These are phyloP conservation scores for Lablab purpureus DNA, from an alignment of 306 rosid genomes.

Conservation along the genomic window DNA sequence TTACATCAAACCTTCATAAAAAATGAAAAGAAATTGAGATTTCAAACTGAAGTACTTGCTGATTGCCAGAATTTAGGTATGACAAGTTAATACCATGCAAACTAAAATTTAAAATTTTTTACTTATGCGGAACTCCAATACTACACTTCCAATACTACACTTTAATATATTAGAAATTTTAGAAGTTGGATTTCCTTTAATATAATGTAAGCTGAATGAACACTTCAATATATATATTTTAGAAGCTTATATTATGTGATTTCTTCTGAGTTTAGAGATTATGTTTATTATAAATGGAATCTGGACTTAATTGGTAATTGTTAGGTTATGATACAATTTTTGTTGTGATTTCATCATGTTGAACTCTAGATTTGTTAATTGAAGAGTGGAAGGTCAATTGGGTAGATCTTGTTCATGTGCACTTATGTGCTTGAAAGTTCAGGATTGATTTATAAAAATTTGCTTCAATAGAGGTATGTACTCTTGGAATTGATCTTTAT, in stretches of 20 bases:
- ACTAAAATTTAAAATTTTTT: neutral
- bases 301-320: neutral
- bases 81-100: neutral
- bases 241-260: neutral
- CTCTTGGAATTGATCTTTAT: neutral
- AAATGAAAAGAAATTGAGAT: conserved; percentile 43
- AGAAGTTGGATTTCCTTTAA: neutral
- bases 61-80: conserved; percentile 16
- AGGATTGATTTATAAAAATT: conserved; percentile 4
- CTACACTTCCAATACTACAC: no score
- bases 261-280: neutral
- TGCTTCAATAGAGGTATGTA: conserved; percentile 32
- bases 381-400: conserved; percentile 23
- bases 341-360: neutral
- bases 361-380: neutral
- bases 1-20: conserved; percentile 43
- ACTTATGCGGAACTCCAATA: neutral
- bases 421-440: neutral
- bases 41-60: conserved; percentile 24
- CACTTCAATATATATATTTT: neutral
- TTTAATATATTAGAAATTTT: neutral
- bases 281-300: neutral
- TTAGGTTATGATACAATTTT: neutral
- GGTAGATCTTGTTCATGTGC: neutral
- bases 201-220: neutral